phyloP scores from a whole-genome alignment of 768 basidiomycete genomes.

The Lepiota venenata region DNA sequence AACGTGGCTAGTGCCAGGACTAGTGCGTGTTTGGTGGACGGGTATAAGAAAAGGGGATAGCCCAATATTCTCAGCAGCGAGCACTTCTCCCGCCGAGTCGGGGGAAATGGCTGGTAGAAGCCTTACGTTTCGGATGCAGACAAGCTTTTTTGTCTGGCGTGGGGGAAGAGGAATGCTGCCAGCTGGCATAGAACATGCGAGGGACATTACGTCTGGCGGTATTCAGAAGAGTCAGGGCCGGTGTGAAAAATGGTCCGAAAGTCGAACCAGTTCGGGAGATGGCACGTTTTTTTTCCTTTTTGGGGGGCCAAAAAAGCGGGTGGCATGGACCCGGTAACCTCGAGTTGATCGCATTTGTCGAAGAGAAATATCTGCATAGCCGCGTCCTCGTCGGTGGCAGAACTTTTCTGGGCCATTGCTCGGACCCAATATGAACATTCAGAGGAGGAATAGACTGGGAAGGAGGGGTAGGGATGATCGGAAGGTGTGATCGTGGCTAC shows the following conservation, averaged over 20 bases:
- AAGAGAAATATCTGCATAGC: not conserved
- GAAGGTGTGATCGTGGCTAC: slow-evolving; percentile 14
- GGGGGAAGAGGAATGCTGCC: too few species aligned
- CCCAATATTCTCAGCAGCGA: too few species aligned
- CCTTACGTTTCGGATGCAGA: too few species aligned
- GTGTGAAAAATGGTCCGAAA: not conserved
- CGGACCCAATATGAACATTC: not conserved
- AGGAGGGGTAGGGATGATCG: not conserved
- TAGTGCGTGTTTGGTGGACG: too few species aligned
- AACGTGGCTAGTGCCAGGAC: too few species aligned
- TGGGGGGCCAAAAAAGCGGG: not conserved
- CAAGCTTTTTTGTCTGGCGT: too few species aligned
- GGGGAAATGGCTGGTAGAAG: too few species aligned
- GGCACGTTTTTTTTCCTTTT: not conserved
- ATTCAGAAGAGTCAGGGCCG: not conserved
- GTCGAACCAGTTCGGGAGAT: slow-evolving; percentile 10
- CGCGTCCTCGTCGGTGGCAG: not conserved
- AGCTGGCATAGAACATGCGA: not conserved
- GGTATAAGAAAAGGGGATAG: too few species aligned
- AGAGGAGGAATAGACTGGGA: not conserved
- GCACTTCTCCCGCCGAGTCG: too few species aligned
- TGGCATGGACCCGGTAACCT: not conserved
- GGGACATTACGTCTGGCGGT: too few species aligned
- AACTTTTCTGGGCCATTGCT: not conserved
- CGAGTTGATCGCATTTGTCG: slow-evolving; percentile 3